Conservation (phyloP, 2,329 filamentous ascomycete species). For the Hypoxylon sp. region DNA sequence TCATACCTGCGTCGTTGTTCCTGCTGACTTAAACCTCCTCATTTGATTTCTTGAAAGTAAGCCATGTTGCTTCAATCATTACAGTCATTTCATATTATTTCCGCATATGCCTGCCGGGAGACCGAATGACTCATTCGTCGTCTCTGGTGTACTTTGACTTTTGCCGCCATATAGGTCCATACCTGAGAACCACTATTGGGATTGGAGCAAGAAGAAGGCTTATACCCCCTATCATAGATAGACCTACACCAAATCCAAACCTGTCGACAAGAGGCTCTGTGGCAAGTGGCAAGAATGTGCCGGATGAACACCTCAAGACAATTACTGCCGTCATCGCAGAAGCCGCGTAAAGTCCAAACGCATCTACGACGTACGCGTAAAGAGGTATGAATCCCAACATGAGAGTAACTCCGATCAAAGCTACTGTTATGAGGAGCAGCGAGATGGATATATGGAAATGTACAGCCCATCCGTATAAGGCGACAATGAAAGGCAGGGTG, state of each 20-base stretch:
- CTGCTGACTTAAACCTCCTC: too few relatives aligned
- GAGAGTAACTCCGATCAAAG: slow-evolving; percentile 56
- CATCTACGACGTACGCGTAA: slow-evolving; percentile 65
- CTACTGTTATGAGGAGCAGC: slow-evolving; percentile 54
- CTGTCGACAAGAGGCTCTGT: slow-evolving; percentile 56
- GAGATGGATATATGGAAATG: slow-evolving; percentile 53
- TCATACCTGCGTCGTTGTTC: too few relatives aligned
- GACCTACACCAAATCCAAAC: slow-evolving; percentile 62
- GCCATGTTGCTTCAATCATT: too few relatives aligned
- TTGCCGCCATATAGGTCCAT: slow-evolving; percentile 62
- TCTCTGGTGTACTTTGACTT: slow-evolving; percentile 58
- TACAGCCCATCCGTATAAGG: slow-evolving; percentile 61
- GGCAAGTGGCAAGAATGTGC: slow-evolving; percentile 64
- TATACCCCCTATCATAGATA: slow-evolving; percentile 54
- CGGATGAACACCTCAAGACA: slow-evolving; percentile 62
- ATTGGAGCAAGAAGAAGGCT: slow-evolving; percentile 58
- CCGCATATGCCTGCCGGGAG: neutral
- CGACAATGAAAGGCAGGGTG: slow-evolving; percentile 55
- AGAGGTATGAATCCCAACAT: slow-evolving; percentile 59
- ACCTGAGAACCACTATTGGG: slow-evolving; percentile 59
- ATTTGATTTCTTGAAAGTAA: too few relatives aligned
- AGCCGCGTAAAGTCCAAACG: slow-evolving; percentile 63
- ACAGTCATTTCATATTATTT: too few relatives aligned
- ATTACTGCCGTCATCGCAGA: slow-evolving; percentile 66
- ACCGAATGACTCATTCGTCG: slow-evolving; percentile 31